Percentiles rank a stretch among this genome's conserved stretches.
These are phyloP conservation scores for Colletotrichum lupini DNA, from an alignment of 2,329 filamentous ascomycete species.

Conservation along the genomic window DNA sequence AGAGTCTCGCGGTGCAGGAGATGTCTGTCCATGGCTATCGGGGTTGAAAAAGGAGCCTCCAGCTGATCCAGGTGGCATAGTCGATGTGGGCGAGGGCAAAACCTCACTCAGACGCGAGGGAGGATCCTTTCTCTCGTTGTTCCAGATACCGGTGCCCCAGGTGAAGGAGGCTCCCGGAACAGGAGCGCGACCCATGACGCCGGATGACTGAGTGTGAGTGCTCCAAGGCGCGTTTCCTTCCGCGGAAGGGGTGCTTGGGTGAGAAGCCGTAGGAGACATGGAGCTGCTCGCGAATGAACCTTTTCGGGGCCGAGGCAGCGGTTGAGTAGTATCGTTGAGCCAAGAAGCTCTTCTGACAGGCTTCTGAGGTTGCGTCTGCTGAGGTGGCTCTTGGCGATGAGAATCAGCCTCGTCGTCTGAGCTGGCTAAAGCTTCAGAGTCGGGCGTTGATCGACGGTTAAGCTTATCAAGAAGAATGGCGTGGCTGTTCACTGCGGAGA, in stretches of 20 bases:
- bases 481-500: conserved; percentile 65
- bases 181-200: conserved; percentile 59
- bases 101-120: conserved; percentile 80
- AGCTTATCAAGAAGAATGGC: conserved; percentile 79
- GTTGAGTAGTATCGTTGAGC: conserved; percentile 83
- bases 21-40: conserved; percentile 60
- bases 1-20: conserved; percentile 63
- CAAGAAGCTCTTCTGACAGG: conserved; percentile 82
- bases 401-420: conserved; percentile 91
- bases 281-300: conserved; percentile 80
- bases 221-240: conserved; percentile 63
- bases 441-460: conserved; percentile 86
- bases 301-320: conserved; percentile 73
- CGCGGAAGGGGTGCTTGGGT: conserved; percentile 82
- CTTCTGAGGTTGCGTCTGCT: conserved; percentile 65
- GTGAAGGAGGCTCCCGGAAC: conserved; percentile 64
- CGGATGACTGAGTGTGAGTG: conserved; percentile 60
- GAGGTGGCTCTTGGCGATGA: conserved; percentile 64
- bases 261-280: conserved; percentile 82
- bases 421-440: conserved; percentile 92
- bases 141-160: conserved; percentile 89
- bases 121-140: conserved; percentile 80
- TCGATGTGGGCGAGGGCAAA: conserved; percentile 79
- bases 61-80: conserved; percentile 56
- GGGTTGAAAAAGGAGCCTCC: conserved; percentile 60